Base-by-base conservation (phyloP, 1,139 yeast genomes). In the Hyphopichia fennica region DNA sequence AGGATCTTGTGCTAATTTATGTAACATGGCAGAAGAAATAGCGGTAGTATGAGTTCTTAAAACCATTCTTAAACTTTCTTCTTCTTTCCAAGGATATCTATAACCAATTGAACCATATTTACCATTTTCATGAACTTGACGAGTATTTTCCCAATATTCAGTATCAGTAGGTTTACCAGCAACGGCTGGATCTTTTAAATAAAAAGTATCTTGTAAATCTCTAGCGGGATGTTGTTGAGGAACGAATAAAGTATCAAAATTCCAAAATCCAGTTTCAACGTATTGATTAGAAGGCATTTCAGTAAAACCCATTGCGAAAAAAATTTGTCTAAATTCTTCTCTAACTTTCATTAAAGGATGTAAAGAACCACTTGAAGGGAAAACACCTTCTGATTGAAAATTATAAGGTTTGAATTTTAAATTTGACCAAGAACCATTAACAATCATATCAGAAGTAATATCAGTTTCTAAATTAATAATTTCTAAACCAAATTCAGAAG, bases 181-280 rank as follows among this genome's bases (percentile, higher is more conserved):
- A 49, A 66, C 72, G 39, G 70, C 73, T 33, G 99, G 99, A 64
- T 93, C 97, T 65, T 90, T 91, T 69, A 95, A 78, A 71, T 93
- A 93, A 74, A 93, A 93, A 44, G 99, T 93, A 68, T 93, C 99
- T 70, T 93, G 99, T 63, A 93, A 77, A 65, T 93, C 99, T 75
- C 99, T 87, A 38, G 99, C 99, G 27, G 99, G 99, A 72, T 93
- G 99, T 72, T 93, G 98, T 74, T 93, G 99, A 44, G 99, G 99
- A 42, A 93, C 99, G 60, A 74, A 93, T 57, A 93, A 77, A 3
- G 99, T 81, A 65, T 93, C 99, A 62, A 93, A 93, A 70, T 95
- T 93, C 99, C 99, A 93, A 82, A 95, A 93, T 10, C 99, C 98
- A 22, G 95, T 80, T 62, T 93, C 99, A 43, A 95, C 99, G 63